phyloP scores from a whole-genome alignment of 2,329 filamentous ascomycete species.

The Sporothrix pallida region DNA sequence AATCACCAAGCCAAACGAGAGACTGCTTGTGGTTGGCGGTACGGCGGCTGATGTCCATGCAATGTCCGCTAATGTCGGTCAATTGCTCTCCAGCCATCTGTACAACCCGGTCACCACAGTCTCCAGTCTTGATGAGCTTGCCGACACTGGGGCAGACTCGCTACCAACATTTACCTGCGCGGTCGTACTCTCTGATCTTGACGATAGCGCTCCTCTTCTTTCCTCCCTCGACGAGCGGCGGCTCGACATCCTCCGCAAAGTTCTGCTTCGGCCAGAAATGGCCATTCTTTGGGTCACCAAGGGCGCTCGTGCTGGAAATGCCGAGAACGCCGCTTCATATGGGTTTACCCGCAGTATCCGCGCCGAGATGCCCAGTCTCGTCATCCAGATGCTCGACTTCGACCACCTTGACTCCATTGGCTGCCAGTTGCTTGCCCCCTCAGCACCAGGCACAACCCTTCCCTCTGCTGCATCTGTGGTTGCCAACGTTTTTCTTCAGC shows the following conservation, averaged over 20 bases:
- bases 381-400: slow-evolving; percentile 45
- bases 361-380: slow-evolving; percentile 44
- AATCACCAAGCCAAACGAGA: not conserved
- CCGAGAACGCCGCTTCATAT: slow-evolving; percentile 44
- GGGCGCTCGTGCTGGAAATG: slow-evolving; percentile 38
- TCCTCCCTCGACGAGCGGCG: slow-evolving; percentile 44
- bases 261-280: slow-evolving; percentile 43
- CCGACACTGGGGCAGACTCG: not conserved
- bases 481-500: slow-evolving; percentile 39
- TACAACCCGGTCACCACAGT: not conserved
- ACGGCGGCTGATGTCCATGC: not conserved
- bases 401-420: slow-evolving; percentile 34
- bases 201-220: slow-evolving; percentile 43
- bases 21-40: slow-evolving; percentile 17
- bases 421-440: not conserved
- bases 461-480: slow-evolving; percentile 32
- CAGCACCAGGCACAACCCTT: not conserved
- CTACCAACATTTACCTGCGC: slow-evolving; percentile 41
- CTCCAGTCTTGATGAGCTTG: slow-evolving; percentile 42
- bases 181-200: slow-evolving; percentile 48
- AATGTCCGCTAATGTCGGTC: not conserved
- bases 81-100: not conserved
- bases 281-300: slow-evolving; percentile 45
- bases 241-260: slow-evolving; percentile 41
- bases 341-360: slow-evolving; percentile 45